phyloP scores from a whole-genome alignment of 495 filamentous ascomycete genomes.

The Chlorociboria aeruginascens region DNA sequence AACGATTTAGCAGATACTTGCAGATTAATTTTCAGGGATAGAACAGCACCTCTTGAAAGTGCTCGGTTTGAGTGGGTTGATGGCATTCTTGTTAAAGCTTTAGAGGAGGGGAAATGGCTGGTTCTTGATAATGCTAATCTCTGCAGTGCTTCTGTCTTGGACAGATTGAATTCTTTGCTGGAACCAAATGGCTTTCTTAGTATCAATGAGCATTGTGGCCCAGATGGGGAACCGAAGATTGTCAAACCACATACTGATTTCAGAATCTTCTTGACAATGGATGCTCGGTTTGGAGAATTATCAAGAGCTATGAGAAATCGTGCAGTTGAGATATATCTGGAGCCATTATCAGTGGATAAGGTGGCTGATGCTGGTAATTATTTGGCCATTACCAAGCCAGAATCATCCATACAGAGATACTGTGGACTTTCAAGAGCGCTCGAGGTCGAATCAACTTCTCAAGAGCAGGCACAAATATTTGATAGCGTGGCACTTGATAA shows the following conservation, averaged over 20 bases:
- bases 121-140: slow-evolving; percentile 95
- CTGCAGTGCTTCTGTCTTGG: slow-evolving; percentile 87
- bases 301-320: slow-evolving; percentile 96
- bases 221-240: slow-evolving; percentile 68
- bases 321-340: slow-evolving; percentile 79
- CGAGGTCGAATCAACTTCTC: slow-evolving; percentile 11
- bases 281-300: slow-evolving; percentile 84
- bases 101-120: slow-evolving; percentile 82
- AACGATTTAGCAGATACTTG: slow-evolving; percentile 10
- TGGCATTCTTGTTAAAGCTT: slow-evolving; percentile 75
- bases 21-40: slow-evolving; percentile 26
- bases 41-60: slow-evolving; percentile 37
- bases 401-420: slow-evolving; percentile 13
- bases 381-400: background rate
- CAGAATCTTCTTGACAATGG: slow-evolving; percentile 87
- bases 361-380: background rate
- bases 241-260: slow-evolving; percentile 79
- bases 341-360: slow-evolving; percentile 14
- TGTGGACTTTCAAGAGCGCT: background rate
- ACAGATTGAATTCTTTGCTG: slow-evolving; percentile 86
- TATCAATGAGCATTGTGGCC: slow-evolving; percentile 81
- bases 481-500: slow-evolving; percentile 33
- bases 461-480: slow-evolving; percentile 8
- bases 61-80: slow-evolving; percentile 95
- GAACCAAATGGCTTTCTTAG: slow-evolving; percentile 80